Evolutionary conservation across 2,329 filamentous ascomycete species (phyloP), one percentile per base, ranked within the genome.

Genomic region (Colletotrichum musae): DNA sequence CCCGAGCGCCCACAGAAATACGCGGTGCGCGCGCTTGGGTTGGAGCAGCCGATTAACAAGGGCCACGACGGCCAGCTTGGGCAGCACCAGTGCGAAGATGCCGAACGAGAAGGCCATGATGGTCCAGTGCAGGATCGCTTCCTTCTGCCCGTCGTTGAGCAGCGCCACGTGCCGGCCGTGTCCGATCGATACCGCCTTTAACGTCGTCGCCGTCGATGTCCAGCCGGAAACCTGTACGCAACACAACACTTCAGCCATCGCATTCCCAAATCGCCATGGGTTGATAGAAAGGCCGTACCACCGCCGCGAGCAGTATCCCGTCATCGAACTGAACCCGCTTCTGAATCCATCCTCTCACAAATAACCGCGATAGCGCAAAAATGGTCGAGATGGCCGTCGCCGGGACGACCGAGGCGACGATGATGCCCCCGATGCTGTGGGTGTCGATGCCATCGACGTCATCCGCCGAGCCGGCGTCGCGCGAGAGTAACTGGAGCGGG

Each of bases 21-120:
- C 70, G 12, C 59, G 68, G 60, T 84, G 82, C 6, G 61, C 32
- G 16, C 70, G 72, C 41, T 75, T 74, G 1, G 82, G 81, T 67
- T 81, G 80, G 41, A 83, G 72, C 3, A 84, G 74, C 6, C 79
- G 77, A 3, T 75, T 76, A 3, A 84, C 74, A 2, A 84, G 76
- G 4, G 76, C 73, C 6, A 82, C 77, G 39, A 82, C 81, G 41
- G 81, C 80, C 6, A 84, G 74, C 72, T 84, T 84, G 3, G 82
- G 82, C 0, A 83, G 58, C 1, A 71, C 77, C 59, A 84, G 81
- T 4, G 80, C 78, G 60, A 81, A 68, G 4, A 84, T 73, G 5
- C 80, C 80, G 3, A 80, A 80, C 1, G 74, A 72, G 68, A 83
- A 83, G n/a, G 75, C 77, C 32, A 78, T 72, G 7, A 80, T 73